Evolutionary conservation across 129 eudicot species (phyloP).

Genomic region (carrot (Daucus carota)): DH1_v3.0 NC_030384.2:47664001-47664500

Average conservation of each 20-base stretch:
- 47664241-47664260: constrained; percentile 70
- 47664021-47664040: background rate
- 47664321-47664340: constrained; percentile 90
- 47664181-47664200: constrained; percentile 72
- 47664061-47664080: background rate
- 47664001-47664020: background rate
- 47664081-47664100: background rate
- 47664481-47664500: constrained; percentile 77
- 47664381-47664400: background rate
- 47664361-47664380: constrained; percentile 79
- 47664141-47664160: background rate
- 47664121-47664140: background rate
- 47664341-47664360: constrained; percentile 82
- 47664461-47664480: constrained; percentile 89
- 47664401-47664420: background rate
- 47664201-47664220: constrained; percentile 82
- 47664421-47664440: background rate
- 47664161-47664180: constrained; percentile 7
- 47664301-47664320: constrained; percentile 93
- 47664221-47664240: constrained; percentile 93
- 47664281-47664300: constrained; percentile 86
- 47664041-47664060: background rate
- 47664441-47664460: no score
- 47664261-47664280: constrained; percentile 71
- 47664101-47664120: background rate